A percentile compares a stretch with the other conserved stretches of the same genome.
These are phyloP conservation scores for Microdochium trichocladiopsis DNA, from an alignment of 2,329 filamentous ascomycete species.

Conservation along the genomic window DNA sequence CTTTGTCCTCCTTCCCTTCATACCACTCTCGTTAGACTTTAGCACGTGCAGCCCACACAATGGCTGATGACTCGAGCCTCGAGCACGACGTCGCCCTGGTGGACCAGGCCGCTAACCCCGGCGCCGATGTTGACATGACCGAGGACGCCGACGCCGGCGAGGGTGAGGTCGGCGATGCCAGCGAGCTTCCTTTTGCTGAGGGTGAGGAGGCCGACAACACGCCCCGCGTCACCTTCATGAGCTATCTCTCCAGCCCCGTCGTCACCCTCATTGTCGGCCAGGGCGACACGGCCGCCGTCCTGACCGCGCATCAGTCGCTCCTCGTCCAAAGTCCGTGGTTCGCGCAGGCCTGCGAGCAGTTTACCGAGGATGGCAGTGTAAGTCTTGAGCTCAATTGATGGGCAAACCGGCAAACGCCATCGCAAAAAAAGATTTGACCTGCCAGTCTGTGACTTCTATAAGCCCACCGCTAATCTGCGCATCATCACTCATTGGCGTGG, in stretches of 20 bases:
- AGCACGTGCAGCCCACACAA: slow-evolving; percentile 4
- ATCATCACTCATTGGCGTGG: no score
- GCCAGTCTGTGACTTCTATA: no score
- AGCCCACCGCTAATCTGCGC: background rate
- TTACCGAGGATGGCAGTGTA: slow-evolving; percentile 55
- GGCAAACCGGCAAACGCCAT: background rate
- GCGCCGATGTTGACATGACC: slow-evolving; percentile 31
- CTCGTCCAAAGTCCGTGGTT: slow-evolving; percentile 72
- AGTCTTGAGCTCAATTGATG: slow-evolving; percentile 16
- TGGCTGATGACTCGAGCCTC: slow-evolving; percentile 13
- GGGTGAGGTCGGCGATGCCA: slow-evolving; percentile 2
- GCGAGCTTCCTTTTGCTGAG: slow-evolving; percentile 30
- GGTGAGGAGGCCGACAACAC: slow-evolving; percentile 22
- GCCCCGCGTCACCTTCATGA: slow-evolving; percentile 39
- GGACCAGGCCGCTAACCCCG: slow-evolving; percentile 18
- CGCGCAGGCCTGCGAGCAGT: slow-evolving; percentile 51
- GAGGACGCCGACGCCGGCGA: slow-evolving; percentile 21
- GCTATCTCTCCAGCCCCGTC: slow-evolving; percentile 62
- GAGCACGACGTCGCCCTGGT: slow-evolving; percentile 15
- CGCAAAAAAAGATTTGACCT: no score
- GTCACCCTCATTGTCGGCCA: slow-evolving; percentile 60
- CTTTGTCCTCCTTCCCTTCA: no score
- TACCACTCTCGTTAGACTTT: no score
- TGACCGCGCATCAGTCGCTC: slow-evolving; percentile 76
- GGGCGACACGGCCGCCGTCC: slow-evolving; percentile 50